phyloP scores from a whole-genome alignment of 1,139 yeast genomes.

The Scheffersomyces illinoinensis region DNA sequence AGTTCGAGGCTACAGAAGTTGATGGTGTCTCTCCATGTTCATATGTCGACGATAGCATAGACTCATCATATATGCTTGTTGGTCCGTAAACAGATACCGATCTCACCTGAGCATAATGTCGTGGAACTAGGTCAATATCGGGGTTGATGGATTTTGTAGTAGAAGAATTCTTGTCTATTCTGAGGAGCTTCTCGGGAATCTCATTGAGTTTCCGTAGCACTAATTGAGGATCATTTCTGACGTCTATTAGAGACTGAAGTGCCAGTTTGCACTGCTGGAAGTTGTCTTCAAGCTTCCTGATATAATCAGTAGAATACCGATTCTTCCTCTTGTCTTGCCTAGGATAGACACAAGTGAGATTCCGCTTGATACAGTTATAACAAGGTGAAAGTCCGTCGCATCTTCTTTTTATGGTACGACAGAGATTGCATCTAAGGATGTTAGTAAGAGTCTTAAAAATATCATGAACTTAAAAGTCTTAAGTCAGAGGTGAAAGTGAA shows the following conservation, averaged over 20 bases:
- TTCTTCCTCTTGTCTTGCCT: not conserved
- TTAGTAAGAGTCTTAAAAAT: not conserved
- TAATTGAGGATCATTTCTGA: not conserved
- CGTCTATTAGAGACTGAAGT: not conserved
- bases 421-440: not conserved
- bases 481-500: too few relatives aligned
- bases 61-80: not conserved
- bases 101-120: not conserved
- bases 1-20: not conserved
- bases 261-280: not conserved
- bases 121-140: not conserved
- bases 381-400: not conserved
- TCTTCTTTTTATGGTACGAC: not conserved
- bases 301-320: not conserved
- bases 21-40: not conserved
- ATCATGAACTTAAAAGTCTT: too few relatives aligned
- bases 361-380: not conserved
- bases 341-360: not conserved
- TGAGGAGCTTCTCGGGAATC: not conserved
- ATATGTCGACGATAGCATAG: not conserved
- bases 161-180: not conserved
- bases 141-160: not conserved
- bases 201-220: not conserved
- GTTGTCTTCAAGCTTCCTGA: not conserved
- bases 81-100: not conserved